Percentiles rank a stretch among this genome's conserved stretches.
Evolutionary conservation across 1,284 basidiomycete genomes (phyloP).

Genomic region (Dichomitus squalens): DNA sequence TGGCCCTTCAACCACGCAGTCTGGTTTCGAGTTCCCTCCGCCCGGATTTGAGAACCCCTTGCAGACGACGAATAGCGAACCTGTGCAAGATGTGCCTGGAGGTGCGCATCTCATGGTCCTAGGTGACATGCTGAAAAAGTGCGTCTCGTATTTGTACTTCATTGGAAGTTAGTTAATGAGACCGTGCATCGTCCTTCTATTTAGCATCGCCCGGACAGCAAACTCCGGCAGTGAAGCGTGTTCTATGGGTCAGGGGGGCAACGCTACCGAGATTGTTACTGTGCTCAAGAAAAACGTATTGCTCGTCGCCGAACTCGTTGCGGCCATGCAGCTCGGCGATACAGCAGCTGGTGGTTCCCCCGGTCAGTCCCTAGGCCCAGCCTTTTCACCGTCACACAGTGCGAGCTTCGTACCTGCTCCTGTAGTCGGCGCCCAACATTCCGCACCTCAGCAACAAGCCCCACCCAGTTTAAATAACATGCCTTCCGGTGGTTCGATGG

Average conservation of each 20-base stretch:
- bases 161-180: constrained; percentile 14
- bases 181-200: constrained; percentile 12
- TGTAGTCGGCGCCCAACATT: constrained; percentile 14
- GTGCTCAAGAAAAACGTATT: constrained; percentile 49
- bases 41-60: constrained; percentile 29
- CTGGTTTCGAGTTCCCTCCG: constrained; percentile 33
- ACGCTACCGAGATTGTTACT: constrained; percentile 49
- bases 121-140: constrained; percentile 44
- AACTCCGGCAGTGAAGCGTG: constrained; percentile 51
- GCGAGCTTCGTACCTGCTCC: constrained; percentile 10
- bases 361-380: constrained; percentile 21
- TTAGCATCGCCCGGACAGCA: constrained; percentile 51
- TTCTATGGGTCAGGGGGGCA: constrained; percentile 45
- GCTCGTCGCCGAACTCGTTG: constrained; percentile 51
- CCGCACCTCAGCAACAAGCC: constrained; percentile 11
- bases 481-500: constrained; percentile 25
- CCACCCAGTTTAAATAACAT: constrained; percentile 27
- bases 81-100: constrained; percentile 34
- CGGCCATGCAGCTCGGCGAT: constrained; percentile 46
- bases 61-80: constrained; percentile 25
- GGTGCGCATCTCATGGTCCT: constrained; percentile 41
- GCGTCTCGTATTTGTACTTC: constrained; percentile 27
- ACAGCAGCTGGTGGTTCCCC: constrained; percentile 6
- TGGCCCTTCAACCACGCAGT: constrained; percentile 34
- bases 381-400: constrained; percentile 23